Conservation (phyloP, 2,329 filamentous ascomycete genomes). For the Trichoderma atrobrunneum region DNA sequence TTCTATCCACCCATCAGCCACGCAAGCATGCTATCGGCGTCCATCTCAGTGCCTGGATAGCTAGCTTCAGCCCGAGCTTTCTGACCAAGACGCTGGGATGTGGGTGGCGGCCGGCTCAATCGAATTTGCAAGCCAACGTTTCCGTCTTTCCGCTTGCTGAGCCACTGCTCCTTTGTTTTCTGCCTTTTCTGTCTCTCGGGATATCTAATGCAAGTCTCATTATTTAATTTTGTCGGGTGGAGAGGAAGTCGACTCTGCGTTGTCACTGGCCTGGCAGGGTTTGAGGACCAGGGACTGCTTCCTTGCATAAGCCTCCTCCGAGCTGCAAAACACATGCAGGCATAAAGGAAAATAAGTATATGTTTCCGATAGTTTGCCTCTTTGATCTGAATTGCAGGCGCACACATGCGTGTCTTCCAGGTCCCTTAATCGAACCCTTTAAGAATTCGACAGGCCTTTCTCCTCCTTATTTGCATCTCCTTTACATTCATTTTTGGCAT, state of each 20-base stretch:
- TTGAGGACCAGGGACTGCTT: background rate
- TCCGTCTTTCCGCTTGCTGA: background rate
- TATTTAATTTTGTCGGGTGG: background rate
- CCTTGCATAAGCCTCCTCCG: slow-evolving; percentile 8
- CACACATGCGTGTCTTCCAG: background rate
- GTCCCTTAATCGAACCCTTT: background rate
- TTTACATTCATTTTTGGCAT: background rate
- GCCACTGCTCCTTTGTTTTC: background rate
- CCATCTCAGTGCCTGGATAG: slow-evolving; percentile 1
- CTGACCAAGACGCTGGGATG: background rate
- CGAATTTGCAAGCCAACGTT: background rate
- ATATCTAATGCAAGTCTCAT: slow-evolving; percentile 4
- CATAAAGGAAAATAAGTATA: background rate
- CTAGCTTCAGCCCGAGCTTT: background rate
- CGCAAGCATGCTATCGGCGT: background rate
- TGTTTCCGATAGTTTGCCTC: background rate
- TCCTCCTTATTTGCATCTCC: background rate
- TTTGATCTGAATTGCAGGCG: background rate
- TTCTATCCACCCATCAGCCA: background rate
- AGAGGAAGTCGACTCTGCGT: background rate
- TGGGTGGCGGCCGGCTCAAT: background rate
- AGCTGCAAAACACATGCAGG: background rate
- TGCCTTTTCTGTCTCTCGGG: background rate
- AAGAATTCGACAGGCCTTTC: background rate
- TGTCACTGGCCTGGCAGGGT: background rate